phyloP scores from a whole-genome alignment of 2,329 filamentous ascomycete species.

The Pseudogymnoascus sp. region DNA sequence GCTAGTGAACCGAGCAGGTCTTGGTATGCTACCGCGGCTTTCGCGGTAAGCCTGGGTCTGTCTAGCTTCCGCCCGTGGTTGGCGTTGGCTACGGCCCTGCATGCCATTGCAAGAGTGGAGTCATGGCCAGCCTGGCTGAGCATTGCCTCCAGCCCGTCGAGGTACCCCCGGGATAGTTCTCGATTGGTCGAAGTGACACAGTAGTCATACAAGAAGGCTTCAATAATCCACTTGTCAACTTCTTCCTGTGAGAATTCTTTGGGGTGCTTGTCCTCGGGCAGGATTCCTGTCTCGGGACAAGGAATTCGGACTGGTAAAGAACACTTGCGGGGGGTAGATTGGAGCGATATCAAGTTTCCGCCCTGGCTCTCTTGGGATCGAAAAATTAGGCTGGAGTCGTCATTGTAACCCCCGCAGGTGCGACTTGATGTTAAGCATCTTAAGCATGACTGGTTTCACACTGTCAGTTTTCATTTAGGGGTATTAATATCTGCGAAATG shows the following conservation, averaged over 20 bases:
- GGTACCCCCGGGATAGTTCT: slow-evolving; percentile 18
- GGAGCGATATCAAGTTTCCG: not conserved
- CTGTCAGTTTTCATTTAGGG: not conserved
- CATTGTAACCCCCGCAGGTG: slow-evolving; percentile 17
- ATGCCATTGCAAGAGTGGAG: slow-evolving; percentile 20
- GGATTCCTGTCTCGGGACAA: slow-evolving; percentile 16
- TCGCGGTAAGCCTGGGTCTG: slow-evolving; percentile 15
- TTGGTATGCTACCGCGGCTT: slow-evolving; percentile 16
- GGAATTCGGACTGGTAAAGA: slow-evolving; percentile 16
- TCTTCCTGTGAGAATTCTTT: slow-evolving; percentile 15
- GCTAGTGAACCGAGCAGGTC: slow-evolving; percentile 17
- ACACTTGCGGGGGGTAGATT: slow-evolving; percentile 18
- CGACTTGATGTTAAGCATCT: slow-evolving; percentile 19
- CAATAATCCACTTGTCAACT: slow-evolving; percentile 15
- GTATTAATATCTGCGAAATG: not conserved
- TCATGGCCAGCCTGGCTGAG: slow-evolving; percentile 13
- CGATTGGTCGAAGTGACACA: slow-evolving; percentile 17
- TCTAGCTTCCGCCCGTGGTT: slow-evolving; percentile 17
- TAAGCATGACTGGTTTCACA: slow-evolving; percentile 17
- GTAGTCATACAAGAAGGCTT: slow-evolving; percentile 23
- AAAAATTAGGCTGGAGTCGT: slow-evolving; percentile 7
- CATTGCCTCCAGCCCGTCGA: slow-evolving; percentile 18
- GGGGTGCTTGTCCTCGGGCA: slow-evolving; percentile 18
- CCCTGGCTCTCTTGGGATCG: slow-evolving; percentile 2
- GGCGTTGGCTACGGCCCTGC: slow-evolving; percentile 18